Evolutionary conservation across 345 rosid genomes (phyloP).

Genomic region (Eucalyptus cloeziana): DNA sequence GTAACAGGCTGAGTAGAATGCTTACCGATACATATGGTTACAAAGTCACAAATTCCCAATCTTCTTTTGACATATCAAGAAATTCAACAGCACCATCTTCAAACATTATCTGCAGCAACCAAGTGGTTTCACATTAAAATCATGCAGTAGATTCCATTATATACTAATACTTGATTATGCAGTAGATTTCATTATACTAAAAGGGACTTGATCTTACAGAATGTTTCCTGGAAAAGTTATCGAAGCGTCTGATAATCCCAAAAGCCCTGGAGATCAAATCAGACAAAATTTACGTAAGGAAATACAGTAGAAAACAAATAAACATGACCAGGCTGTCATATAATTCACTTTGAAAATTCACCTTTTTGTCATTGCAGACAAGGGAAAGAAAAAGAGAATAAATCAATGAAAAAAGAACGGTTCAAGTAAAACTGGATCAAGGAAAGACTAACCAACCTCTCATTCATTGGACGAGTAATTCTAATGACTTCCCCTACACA

Average conservation of each 20-base stretch:
- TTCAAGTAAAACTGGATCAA: background rate
- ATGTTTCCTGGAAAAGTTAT: constrained; percentile 50
- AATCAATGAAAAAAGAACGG: background rate
- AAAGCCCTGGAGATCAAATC: constrained; percentile 32
- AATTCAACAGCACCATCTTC: constrained; percentile 58
- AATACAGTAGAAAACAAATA: background rate
- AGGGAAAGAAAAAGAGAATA: background rate
- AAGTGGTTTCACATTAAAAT: background rate
- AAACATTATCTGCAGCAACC: constrained; percentile 49
- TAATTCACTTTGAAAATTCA: background rate
- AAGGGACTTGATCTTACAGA: constrained; percentile 28
- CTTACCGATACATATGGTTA: background rate
- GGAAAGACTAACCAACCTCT: constrained; percentile 22
- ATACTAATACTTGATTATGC: background rate
- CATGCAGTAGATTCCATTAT: background rate
- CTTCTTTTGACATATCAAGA: constrained; percentile 58
- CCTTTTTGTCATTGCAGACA: background rate
- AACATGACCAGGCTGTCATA: background rate
- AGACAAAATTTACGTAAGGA: background rate
- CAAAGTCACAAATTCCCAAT: constrained; percentile 42
- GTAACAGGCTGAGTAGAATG: background rate
- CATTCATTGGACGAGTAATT: constrained; percentile 26
- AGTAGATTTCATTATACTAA: background rate
- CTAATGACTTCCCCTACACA: constrained; percentile 70
- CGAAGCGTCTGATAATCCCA: constrained; percentile 55